Evolutionary conservation across 1,139 yeast genomes (phyloP).

Genomic region (Zygosaccharomyces sapae): DNA sequence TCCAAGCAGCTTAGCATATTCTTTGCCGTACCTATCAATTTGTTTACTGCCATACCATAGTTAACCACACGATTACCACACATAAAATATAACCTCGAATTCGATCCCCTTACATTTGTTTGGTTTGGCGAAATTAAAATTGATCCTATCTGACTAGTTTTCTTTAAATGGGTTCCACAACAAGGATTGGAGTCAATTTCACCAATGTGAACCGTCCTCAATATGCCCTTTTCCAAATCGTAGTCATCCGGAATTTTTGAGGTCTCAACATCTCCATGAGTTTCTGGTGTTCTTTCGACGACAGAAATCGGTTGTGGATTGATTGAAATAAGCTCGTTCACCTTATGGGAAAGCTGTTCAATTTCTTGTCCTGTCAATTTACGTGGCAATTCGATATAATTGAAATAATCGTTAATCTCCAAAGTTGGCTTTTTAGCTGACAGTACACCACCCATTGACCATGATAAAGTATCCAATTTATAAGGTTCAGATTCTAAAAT

Average conservation of each 20-base stretch:
- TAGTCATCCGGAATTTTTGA: slow-evolving; percentile 67
- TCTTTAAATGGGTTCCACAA: slow-evolving; percentile 77
- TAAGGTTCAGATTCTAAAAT: slow-evolving; percentile 53
- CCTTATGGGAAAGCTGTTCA: slow-evolving; percentile 47
- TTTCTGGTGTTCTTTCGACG: slow-evolving; percentile 44
- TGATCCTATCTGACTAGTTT: slow-evolving; percentile 66
- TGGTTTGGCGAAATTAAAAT: slow-evolving; percentile 59
- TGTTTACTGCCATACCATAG: slow-evolving; percentile 49
- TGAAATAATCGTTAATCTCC: slow-evolving; percentile 45
- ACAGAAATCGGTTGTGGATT: slow-evolving; percentile 51
- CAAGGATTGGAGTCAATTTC: slow-evolving; percentile 75
- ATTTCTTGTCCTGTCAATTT: slow-evolving; percentile 54
- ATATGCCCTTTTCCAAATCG: slow-evolving; percentile 64
- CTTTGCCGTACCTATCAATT: slow-evolving; percentile 48
- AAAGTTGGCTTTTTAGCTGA: slow-evolving; percentile 18
- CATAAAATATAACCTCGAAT: slow-evolving; percentile 63
- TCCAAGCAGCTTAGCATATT: slow-evolving; percentile 63
- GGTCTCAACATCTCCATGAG: slow-evolving; percentile 39
- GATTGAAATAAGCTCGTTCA: slow-evolving; percentile 54
- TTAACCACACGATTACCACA: slow-evolving; percentile 70
- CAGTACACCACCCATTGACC: slow-evolving; percentile 62
- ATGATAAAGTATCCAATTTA: slow-evolving; percentile 63
- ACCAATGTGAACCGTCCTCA: slow-evolving; percentile 73
- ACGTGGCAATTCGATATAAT: slow-evolving; percentile 69
- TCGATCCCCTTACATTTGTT: slow-evolving; percentile 63